These are phyloP conservation scores for Ophiostoma perfectum DNA, from an alignment of 2,329 filamentous ascomycete species.

Conservation along the genomic window DNA sequence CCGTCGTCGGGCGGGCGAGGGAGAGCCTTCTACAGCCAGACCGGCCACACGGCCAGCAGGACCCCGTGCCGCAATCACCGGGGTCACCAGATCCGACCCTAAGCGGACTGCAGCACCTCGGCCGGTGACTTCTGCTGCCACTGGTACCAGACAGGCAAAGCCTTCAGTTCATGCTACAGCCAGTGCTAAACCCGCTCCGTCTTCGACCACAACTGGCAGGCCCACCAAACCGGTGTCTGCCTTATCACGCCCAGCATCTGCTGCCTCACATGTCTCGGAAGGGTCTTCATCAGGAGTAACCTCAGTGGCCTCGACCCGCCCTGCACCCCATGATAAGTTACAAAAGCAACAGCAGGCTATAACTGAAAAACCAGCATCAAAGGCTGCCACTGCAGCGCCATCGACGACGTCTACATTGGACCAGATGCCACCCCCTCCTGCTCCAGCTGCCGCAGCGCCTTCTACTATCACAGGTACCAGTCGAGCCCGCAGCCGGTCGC, in stretches of 20 bases:
- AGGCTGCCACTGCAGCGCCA: not conserved
- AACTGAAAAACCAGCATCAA: not conserved
- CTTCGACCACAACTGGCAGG: not conserved
- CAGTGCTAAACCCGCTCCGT: not conserved
- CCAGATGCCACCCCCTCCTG: not conserved
- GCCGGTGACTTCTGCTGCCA: not conserved
- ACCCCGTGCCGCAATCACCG: not conserved
- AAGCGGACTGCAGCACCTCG: slow-evolving; percentile 7
- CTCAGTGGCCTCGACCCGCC: not conserved
- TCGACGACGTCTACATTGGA: not conserved
- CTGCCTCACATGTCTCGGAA: slow-evolving; percentile 20
- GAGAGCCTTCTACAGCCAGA: not conserved
- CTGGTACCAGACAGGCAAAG: not conserved
- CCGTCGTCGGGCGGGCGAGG: slow-evolving; percentile 15
- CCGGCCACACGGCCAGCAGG: not conserved
- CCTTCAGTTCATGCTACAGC: not conserved
- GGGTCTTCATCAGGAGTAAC: not conserved
- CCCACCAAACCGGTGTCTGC: slow-evolving; percentile 14
- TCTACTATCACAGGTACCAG: slow-evolving; percentile 15
- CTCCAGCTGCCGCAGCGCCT: slow-evolving; percentile 19
- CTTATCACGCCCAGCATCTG: slow-evolving; percentile 25
- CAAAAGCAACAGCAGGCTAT: not conserved
- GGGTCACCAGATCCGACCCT: not conserved
- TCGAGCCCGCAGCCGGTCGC: slow-evolving; percentile 24
- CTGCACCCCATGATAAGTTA: not conserved